Evolutionary conservation across 2,329 filamentous ascomycete species (phyloP).

Genomic region (Catunica adiposa): DNA sequence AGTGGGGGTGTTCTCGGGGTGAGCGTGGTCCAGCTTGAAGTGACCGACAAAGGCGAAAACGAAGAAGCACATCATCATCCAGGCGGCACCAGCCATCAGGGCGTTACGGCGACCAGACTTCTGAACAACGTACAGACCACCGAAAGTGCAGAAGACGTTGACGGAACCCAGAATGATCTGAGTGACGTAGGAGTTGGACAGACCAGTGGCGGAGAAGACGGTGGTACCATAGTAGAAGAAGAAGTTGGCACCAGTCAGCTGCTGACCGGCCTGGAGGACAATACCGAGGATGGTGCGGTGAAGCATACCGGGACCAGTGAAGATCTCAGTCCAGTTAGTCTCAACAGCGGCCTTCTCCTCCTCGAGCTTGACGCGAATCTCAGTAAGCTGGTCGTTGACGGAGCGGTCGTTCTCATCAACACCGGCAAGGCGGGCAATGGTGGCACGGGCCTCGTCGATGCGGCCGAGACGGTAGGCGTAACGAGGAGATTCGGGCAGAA

Average conservation of each 20-base stretch:
- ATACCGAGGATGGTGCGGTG: conserved; percentile 49
- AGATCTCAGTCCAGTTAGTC: conserved; percentile 41
- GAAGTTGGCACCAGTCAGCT: conserved; percentile 52
- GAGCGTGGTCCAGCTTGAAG: conserved; percentile 25
- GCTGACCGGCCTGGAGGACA: conserved; percentile 46
- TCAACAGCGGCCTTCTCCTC: conserved; percentile 32
- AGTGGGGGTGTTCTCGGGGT: conserved; percentile 29
- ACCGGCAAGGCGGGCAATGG: conserved; percentile 31
- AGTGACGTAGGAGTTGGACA: conserved; percentile 48
- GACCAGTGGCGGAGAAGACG: conserved; percentile 48
- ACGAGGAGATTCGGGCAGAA: conserved; percentile 39
- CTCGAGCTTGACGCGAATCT: conserved; percentile 35
- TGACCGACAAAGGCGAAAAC: conserved; percentile 34
- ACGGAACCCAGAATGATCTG: conserved; percentile 52
- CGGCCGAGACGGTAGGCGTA: conserved; percentile 32
- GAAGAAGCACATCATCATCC: conserved; percentile 39
- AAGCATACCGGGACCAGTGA: conserved; percentile 49
- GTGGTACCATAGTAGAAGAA: conserved; percentile 52
- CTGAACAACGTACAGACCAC: conserved; percentile 48
- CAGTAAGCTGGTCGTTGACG: conserved; percentile 32
- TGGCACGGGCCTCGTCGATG: conserved; percentile 30
- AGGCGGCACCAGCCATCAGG: conserved; percentile 45
- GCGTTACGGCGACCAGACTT: conserved; percentile 46
- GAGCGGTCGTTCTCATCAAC: conserved; percentile 23
- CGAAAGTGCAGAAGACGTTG: conserved; percentile 50